Evolutionary conservation across 2,329 filamentous ascomycete species (phyloP).

Genomic region (Pestalotiopsis sp.): DNA sequence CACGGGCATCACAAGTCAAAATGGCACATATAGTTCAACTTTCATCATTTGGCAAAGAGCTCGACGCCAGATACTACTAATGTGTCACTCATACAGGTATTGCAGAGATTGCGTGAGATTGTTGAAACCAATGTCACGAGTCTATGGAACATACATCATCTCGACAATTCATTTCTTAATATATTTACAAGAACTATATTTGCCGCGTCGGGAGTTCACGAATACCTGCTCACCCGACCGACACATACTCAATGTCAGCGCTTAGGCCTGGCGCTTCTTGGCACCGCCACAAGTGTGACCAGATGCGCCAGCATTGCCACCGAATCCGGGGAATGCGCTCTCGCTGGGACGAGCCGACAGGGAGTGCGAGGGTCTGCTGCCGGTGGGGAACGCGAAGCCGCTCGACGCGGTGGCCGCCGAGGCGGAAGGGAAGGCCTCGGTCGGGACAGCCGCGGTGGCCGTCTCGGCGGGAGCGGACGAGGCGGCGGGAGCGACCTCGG

Average conservation of each 20-base stretch:
- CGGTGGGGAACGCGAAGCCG: slow-evolving; percentile 1
- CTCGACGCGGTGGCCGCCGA: background rate
- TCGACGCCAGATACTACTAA: too few species aligned
- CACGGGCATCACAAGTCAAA: too few species aligned
- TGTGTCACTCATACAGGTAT: too few species aligned
- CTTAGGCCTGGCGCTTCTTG: background rate
- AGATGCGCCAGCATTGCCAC: background rate
- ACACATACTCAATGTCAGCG: background rate
- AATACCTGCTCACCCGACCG: background rate
- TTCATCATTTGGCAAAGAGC: too few species aligned
- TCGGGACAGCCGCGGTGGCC: background rate
- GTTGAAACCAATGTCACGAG: background rate
- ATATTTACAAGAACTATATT: background rate
- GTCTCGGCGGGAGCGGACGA: background rate
- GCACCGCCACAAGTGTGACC: background rate
- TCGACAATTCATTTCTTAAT: background rate
- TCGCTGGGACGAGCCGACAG: background rate
- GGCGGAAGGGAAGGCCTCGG: background rate
- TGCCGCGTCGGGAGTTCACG: background rate
- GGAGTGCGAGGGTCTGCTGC: background rate
- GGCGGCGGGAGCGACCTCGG: background rate
- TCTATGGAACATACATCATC: background rate
- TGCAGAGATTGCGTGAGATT: background rate
- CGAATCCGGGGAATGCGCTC: background rate
- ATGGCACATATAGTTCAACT: too few species aligned